Evolutionary conservation across 139 green algal genomes (phyloP), one percentile per base, ranked within the genome.

Genomic region (Chlorella sp.): DNA sequence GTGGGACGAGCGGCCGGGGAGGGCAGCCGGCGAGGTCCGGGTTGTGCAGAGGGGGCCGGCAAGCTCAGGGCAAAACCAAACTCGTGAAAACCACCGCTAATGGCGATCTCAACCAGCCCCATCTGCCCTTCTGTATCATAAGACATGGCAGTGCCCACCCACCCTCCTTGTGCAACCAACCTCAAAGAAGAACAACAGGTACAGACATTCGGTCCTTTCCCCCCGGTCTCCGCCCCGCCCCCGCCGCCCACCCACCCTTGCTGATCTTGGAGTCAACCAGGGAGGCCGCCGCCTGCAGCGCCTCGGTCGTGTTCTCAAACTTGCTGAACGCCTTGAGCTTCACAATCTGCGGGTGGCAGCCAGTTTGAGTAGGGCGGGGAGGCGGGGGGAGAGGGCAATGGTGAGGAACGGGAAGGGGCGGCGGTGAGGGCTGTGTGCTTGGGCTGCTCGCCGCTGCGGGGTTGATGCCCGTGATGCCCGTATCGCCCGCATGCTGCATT

Each of bases 321-420:
- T 99, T 99, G 89, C 88, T 94, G 91, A 99, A 99, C 11, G 96
- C 95, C 92, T 99, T 99, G 18, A 99, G 94, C 96, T 99, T 99
- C 26, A 99, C 97, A 21, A 98, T 42, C 97, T 85, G 60, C 53
- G 5, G 37, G 28, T 9, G 48, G 48, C 48, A 9, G 48, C 48
- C 48, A 9, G 48, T 57, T 9, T 9, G 48, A 0, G 80, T 0
- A 71, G 30, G 30, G 39, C 34, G 3, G 98, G 94, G 80, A 89
- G 26, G 64, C 2, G 40, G 21, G 39, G 21, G 30, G 9, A 86
- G 9, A 86, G 64, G 21, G 64, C 64, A 26, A 28, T 71, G 64
- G 21, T 71, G 64, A 71, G 64, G 22, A 26, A 71, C n/a, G n/a
- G n/a, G n/a, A n/a, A n/a, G n/a, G n/a, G 64, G 7, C 2, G 21